Percentiles rank a stretch among this genome's conserved stretches.
These are phyloP conservation scores for Pythium aphanidermatum DNA, from an alignment of 352 stramenopile genomes.

Conservation along the genomic window DNA sequence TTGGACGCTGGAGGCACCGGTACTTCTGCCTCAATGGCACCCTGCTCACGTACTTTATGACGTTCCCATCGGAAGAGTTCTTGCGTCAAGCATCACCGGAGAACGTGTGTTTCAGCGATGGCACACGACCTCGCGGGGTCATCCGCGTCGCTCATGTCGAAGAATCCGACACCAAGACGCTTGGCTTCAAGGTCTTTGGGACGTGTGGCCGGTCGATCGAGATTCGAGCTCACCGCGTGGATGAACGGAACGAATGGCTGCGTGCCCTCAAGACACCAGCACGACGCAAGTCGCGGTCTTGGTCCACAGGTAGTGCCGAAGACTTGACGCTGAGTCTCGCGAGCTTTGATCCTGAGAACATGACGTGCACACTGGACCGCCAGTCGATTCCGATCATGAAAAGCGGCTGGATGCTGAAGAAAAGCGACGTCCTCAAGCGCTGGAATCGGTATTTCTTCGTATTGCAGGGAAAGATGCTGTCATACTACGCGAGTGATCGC, in stretches of 20 bases:
- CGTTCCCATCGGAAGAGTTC: conserved; percentile 70
- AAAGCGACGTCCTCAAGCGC: conserved; percentile 42
- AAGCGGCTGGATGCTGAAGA: conserved; percentile 65
- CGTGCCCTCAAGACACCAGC: conserved; percentile 54
- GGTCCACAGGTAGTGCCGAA: conserved; percentile 42
- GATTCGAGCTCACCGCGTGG: conserved; percentile 51
- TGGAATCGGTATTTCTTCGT: conserved; percentile 78
- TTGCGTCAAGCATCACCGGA: conserved; percentile 40
- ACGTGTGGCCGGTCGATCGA: conserved; percentile 61
- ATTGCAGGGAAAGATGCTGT: conserved; percentile 59
- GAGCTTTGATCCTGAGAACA: conserved; percentile 47
- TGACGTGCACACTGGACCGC: conserved; percentile 46
- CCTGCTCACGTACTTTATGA: conserved; percentile 67
- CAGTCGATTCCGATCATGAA: conserved; percentile 52
- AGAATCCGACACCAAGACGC: conserved; percentile 38
- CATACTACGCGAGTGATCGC: conserved; percentile 70
- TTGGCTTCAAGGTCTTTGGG: conserved; percentile 71
- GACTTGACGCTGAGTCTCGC: conserved; percentile 48
- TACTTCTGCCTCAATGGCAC: conserved; percentile 69
- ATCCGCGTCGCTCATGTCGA: conserved; percentile 68
- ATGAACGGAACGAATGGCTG: conserved; percentile 67
- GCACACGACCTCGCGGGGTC: conserved; percentile 52
- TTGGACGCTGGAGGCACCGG: conserved; percentile 62
- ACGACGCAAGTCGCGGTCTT: conserved; percentile 52
- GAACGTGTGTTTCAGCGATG: conserved; percentile 44